Evolutionary conservation across 306 rosid genomes (phyloP), one percentile per base, ranked within the genome.

Genomic region (Mimosa pudica): DNA sequence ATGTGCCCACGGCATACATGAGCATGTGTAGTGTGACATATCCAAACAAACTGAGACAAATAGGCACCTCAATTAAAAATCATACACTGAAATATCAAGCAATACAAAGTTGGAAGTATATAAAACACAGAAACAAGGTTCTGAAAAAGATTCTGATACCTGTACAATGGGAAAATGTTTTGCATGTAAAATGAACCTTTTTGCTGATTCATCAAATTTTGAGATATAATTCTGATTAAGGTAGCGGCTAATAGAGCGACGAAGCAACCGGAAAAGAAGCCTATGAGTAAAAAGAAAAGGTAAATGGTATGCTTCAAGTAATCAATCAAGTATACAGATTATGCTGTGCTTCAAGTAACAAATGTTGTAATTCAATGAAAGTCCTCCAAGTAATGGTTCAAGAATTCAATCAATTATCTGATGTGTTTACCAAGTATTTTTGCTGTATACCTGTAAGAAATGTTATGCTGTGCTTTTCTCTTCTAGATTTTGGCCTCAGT

Each of bases 251-350:
- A 74, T 72, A 87, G 91, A 70, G 92, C 87, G 54, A 84, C 44
- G 4, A 86, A 73, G 84, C 86, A 92, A 65, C 97, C 97, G n/a
- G 77, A 85, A 82, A 90, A 84, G 88, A 92, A 90, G 49, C 94
- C 92, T 87, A 14, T 47, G n/a, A 36, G 67, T 70, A 16, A 80
- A 51, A 80, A 63, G 77, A 63, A 10, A 75, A 80, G 67, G 42
- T 52, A 49, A 48, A 63, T 54, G 35, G 13, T 30, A 51, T 7
- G 44, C 63, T 38, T 45, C 68, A 74, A 64, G 18, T 10, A 46
- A 1, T 63, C 5, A 70, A 75, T 38, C 48, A 45, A 38, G 42
- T 5, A 38, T 38, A 38, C 41, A 38, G 1, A 5, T 38, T 38
- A 38, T 1, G 42, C 42, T 38, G 42, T 5, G 42, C 42, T 38